Percentiles rank a stretch among this genome's conserved stretches.
Conservation (phyloP, 2,329 filamentous ascomycete genomes). For the Tolypocladium amazonense region DNA sequence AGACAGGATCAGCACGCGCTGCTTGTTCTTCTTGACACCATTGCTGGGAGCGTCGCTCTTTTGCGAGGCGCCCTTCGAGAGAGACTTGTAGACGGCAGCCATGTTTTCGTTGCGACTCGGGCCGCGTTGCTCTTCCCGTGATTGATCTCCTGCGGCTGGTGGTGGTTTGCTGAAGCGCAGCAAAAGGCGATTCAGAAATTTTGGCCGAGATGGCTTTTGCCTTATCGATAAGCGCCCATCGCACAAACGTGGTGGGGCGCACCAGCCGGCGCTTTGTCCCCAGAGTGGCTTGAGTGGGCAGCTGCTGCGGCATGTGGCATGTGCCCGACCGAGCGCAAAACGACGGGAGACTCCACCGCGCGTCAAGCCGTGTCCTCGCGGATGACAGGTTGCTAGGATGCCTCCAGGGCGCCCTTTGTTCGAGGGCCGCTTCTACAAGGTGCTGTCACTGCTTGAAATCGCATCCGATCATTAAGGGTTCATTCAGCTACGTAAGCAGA, state of each 20-base stretch:
- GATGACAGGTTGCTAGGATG: background rate
- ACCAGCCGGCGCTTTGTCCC: background rate
- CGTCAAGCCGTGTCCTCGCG: background rate
- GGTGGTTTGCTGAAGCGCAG: background rate
- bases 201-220: background rate
- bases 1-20: constrained; percentile 79
- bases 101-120: constrained; percentile 21
- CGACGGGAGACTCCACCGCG: background rate
- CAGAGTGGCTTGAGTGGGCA: background rate
- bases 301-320: background rate
- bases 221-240: background rate
- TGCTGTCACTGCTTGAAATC: background rate
- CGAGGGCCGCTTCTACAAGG: background rate
- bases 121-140: background rate
- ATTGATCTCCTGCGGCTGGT: background rate
- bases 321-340: background rate
- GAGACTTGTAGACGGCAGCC: constrained; percentile 66
- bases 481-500: constrained; percentile 28
- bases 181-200: background rate
- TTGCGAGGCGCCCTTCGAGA: constrained; percentile 47
- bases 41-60: constrained; percentile 38
- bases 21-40: constrained; percentile 52
- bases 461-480: constrained; percentile 21
- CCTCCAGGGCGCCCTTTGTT: background rate
- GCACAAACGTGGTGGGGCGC: background rate